phyloP scores from a whole-genome alignment of 345 rosid genomes.

The Ceriops tagal region DNA sequence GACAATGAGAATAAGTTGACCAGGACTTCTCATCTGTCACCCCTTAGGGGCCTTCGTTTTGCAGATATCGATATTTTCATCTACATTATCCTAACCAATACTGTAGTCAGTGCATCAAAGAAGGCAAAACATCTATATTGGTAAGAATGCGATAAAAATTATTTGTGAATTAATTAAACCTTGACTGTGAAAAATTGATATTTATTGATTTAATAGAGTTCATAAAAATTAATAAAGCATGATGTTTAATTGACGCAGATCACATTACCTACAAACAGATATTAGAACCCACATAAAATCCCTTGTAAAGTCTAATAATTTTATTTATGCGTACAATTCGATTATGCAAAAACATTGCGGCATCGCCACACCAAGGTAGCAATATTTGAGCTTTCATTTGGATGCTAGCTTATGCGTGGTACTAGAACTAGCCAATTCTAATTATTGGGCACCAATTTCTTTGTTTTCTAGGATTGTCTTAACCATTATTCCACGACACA shows the following conservation, averaged over 20 bases:
- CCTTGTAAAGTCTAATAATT: neutral
- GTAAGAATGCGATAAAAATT: too few species aligned
- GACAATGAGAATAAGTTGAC: neutral
- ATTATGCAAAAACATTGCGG: too few species aligned
- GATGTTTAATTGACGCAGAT: too few species aligned
- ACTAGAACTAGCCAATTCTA: slow-evolving; percentile 6
- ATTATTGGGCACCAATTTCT: slow-evolving; percentile 1
- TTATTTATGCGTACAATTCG: neutral
- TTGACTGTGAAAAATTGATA: too few species aligned
- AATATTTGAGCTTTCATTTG: too few species aligned
- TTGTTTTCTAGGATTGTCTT: too few species aligned
- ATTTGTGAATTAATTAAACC: too few species aligned
- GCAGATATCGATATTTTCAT: neutral
- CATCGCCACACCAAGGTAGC: too few species aligned
- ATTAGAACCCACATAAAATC: too few species aligned
- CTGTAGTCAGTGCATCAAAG: neutral
- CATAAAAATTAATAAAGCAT: too few species aligned
- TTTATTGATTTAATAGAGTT: too few species aligned
- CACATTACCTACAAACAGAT: too few species aligned
- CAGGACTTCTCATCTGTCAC: neutral
- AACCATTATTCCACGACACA: neutral
- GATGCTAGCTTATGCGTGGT: neutral
- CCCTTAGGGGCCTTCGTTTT: neutral
- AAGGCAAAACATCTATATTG: neutral
- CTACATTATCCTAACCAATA: neutral